Conservation (phyloP, 2,329 filamentous ascomycete species). For the Fusarium sp. region DNA sequence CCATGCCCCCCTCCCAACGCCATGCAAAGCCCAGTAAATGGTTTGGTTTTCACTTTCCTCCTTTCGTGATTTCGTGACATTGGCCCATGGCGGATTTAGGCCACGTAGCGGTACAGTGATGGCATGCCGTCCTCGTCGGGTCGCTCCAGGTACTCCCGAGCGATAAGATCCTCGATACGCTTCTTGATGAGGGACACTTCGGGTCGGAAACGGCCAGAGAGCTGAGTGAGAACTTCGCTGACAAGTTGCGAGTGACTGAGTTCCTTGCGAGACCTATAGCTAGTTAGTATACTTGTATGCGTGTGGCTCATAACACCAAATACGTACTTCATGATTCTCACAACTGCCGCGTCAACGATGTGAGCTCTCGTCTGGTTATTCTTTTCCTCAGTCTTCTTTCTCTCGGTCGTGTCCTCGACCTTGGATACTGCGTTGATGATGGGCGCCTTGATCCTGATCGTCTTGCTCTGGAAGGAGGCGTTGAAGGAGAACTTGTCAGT, state of each 20-base stretch:
- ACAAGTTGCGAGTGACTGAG: slow-evolving; percentile 77
- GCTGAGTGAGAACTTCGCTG: slow-evolving; percentile 77
- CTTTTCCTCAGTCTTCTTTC: slow-evolving; percentile 79
- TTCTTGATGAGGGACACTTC: slow-evolving; percentile 84
- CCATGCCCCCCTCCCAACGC: slow-evolving; percentile 38
- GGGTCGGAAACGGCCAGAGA: slow-evolving; percentile 78
- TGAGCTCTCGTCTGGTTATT: slow-evolving; percentile 79
- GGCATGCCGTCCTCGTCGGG: slow-evolving; percentile 72
- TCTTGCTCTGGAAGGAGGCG: slow-evolving; percentile 81
- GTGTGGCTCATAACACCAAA: neutral
- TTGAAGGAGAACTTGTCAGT: slow-evolving; percentile 89
- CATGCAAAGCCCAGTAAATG: slow-evolving; percentile 33
- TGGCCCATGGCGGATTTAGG: slow-evolving; percentile 56
- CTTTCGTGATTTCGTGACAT: slow-evolving; percentile 42
- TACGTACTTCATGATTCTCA: slow-evolving; percentile 87
- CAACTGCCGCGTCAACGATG: slow-evolving; percentile 81
- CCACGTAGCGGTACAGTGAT: slow-evolving; percentile 78
- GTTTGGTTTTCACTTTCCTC: slow-evolving; percentile 13
- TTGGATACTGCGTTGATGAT: slow-evolving; percentile 85
- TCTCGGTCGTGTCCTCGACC: slow-evolving; percentile 79
- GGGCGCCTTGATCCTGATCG: slow-evolving; percentile 89
- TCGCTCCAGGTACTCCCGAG: slow-evolving; percentile 82
- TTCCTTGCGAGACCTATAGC: slow-evolving; percentile 76
- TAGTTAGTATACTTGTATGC: slow-evolving; percentile 21
- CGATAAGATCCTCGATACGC: slow-evolving; percentile 82